Base-by-base conservation (phyloP, 2,329 filamentous ascomycete species). In the Arthrocladium fulminans region DNA sequence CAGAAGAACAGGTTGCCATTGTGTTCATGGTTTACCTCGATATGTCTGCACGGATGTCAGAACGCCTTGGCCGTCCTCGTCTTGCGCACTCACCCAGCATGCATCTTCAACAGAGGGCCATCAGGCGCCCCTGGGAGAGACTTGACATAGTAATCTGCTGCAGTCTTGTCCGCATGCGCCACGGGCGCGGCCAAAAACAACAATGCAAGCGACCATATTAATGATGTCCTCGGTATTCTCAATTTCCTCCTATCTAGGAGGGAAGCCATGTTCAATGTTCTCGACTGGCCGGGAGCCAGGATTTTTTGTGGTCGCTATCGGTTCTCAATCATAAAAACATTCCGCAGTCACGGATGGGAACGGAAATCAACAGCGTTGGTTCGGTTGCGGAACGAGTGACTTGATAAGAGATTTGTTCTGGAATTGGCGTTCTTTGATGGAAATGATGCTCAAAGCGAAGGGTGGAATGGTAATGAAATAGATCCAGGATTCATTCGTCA, bases 1-100 rank as follows among this genome's bases (percentile, higher is more conserved):
- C 92, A 98, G 74, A 98, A 98, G 74, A 97, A 98, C 15, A 98
- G 71, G 67, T 97, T 94, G 58, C 88, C 90, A 64, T 97, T 88
- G 65, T 84, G 79, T 57, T 88, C 82, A 17, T 84, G 79, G 27
- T 82, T 85, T 60, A 98, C 77, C 69, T 97, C 89, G 65, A 98
- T 84, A 71, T 98, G 92, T 47, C 88, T 95, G 63, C 25, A 25
- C 25, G 17, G 34, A n/a, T 17, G 17, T 39, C 12, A 39, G 22
- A 17, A 7, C 12, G 4, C n/a, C 17, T 7, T 19, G 9, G 19
- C 9, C 5, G 48, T 48, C 29, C 41, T 54, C 27, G 40, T 24
- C 46, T 23, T 38, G 19, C 24, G 29, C 37, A 69, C 84, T 73
- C 73, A 95, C 88, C 92, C 92, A 71, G 92, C 90, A 75, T 97